Base-by-base conservation (phyloP, 768 basidiomycete species). In the Serpula lacrymans region DNA sequence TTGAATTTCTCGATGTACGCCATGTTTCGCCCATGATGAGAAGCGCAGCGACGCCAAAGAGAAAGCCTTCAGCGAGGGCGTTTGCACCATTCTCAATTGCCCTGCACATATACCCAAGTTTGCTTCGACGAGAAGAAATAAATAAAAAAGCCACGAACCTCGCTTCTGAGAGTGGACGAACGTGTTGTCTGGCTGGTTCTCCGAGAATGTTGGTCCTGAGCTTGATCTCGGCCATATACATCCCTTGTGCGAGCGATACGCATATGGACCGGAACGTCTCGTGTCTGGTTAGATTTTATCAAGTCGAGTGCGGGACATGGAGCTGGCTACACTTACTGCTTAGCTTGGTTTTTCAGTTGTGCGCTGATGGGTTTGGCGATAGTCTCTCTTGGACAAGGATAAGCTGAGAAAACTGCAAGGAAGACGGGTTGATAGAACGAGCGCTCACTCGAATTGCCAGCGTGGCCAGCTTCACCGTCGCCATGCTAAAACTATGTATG, bases 41-140 rank as follows among this genome's bases (percentile, higher is more conserved):
- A 0, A 61, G 61, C 2, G 83, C 81, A 0, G 89, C 88, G 2
- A 92, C 89, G 14, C 67, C 55, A 54, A 92, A 92, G 3, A 92
- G 72, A 49, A 92, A 92, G 0, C 86, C 86, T 61, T 92, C 89
- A 0, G 89, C 89, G 4, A 92, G 69, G 5, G 82, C 71, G 49
- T 90, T 92, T 12, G 89, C 86, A 16, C 89, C 89, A 50, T 84
- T 89, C 44, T 90, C 87, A 43, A 92, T 85, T 0, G 89, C 89
- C 43, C 87, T 88, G 47, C 14, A 28, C 25, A 14, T 6, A 16
- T 22, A 8, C 29, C n/a, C 12, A 3, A 30, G 6, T 28, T 9
- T 9, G n/a, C 27, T n/a, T 39, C 14, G 11, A 7, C 44, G 25
- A 41, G 39, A 36, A 31, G 31, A 23, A 16, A 31, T 12, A 36